A percentile compares a stretch with the other conserved stretches of the same genome.
These are phyloP conservation scores for Blastobotrys attinorum DNA, from an alignment of 805 yeast genomes.

Conservation along the genomic window DNA sequence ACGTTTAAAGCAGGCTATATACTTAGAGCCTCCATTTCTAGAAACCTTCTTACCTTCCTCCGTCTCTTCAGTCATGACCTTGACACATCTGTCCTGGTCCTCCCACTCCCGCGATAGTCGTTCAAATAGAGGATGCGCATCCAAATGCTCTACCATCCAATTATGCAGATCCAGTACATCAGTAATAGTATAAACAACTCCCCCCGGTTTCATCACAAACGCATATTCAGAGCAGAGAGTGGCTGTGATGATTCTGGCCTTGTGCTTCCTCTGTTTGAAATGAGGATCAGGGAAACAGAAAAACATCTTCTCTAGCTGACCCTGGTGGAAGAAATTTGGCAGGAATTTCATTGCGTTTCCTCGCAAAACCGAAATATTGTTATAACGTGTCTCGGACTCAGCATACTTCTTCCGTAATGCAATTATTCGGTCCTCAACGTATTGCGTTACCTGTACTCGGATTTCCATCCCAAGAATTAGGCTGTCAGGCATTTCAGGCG, in stretches of 20 bases:
- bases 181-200: slow-evolving; percentile 87
- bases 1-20: slow-evolving; percentile 78
- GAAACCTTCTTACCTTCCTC: slow-evolving; percentile 97
- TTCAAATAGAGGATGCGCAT: slow-evolving; percentile 84
- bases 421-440: slow-evolving; percentile 89
- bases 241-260: slow-evolving; percentile 89
- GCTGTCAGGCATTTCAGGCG: slow-evolving; percentile 66
- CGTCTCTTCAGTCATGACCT: slow-evolving; percentile 83
- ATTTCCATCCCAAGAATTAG: slow-evolving; percentile 94
- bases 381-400: slow-evolving; percentile 43
- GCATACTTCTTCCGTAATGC: slow-evolving; percentile 65
- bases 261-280: slow-evolving; percentile 94
- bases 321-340: slow-evolving; percentile 83
- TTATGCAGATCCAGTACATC: slow-evolving; percentile 88
- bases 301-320: slow-evolving; percentile 83
- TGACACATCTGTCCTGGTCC: slow-evolving; percentile 67
- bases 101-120: slow-evolving; percentile 78
- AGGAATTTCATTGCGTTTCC: slow-evolving; percentile 97
- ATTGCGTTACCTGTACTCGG: slow-evolving; percentile 94
- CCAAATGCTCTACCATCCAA: slow-evolving; percentile 94
- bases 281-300: slow-evolving; percentile 99
- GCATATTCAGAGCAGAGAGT: slow-evolving; percentile 91
- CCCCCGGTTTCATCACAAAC: slow-evolving; percentile 76
- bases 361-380: slow-evolving; percentile 82
- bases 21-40: slow-evolving; percentile 82